These are phyloP conservation scores for Talaromyces verruculosus DNA, from an alignment of 2,329 filamentous ascomycete genomes.

Conservation along the genomic window DNA sequence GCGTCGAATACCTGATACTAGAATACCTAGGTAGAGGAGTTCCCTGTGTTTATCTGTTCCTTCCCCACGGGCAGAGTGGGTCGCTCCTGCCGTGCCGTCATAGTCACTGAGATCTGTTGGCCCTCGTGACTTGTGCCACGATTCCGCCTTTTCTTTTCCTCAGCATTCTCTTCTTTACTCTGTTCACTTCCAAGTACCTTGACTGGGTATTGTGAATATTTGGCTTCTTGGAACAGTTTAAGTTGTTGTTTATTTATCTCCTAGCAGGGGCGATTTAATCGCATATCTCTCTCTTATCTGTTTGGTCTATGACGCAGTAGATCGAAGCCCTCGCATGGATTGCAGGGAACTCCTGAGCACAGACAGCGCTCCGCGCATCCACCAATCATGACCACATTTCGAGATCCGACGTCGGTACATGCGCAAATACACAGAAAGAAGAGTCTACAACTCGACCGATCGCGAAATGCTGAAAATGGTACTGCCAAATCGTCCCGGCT, in stretches of 20 bases:
- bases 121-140: constrained; percentile 8
- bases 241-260: neutral
- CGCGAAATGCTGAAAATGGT: neutral
- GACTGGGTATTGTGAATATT: neutral
- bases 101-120: neutral
- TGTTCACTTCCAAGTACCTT: neutral
- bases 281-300: too few relatives aligned
- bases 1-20: neutral
- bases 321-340: constrained; percentile 3
- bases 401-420: constrained; percentile 33
- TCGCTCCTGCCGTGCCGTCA: constrained; percentile 7
- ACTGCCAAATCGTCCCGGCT: constrained; percentile 15
- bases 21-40: too few relatives aligned
- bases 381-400: constrained; percentile 35
- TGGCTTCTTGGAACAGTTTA: neutral
- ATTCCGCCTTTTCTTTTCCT: neutral
- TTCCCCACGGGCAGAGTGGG: constrained; percentile 8
- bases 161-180: neutral
- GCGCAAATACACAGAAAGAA: constrained; percentile 31
- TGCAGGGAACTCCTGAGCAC: constrained; percentile 23
- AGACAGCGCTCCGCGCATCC: constrained; percentile 30
- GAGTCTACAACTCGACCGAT: constrained; percentile 22
- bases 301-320: neutral
- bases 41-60: neutral
- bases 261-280: neutral